Evolutionary conservation across 202 grass and related monocot species (phyloP).

Genomic region (Carex arenaria): DNA sequence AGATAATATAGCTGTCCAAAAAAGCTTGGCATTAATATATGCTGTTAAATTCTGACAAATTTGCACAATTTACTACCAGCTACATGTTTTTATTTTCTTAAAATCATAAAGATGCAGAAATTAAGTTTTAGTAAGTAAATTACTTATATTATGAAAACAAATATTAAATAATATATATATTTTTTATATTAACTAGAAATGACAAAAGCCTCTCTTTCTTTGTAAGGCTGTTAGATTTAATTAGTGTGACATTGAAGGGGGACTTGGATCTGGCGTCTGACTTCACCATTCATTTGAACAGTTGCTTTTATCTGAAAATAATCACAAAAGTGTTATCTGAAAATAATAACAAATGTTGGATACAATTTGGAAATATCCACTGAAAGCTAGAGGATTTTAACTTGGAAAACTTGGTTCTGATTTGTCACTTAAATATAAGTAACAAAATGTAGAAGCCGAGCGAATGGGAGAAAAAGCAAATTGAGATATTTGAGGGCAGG

Average conservation of each 20-base stretch:
- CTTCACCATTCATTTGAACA: not conserved
- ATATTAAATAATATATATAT: not conserved
- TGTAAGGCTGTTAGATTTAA: not conserved
- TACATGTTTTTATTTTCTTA: not conserved
- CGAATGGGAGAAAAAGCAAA: conserved; percentile 4
- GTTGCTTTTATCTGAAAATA: not conserved
- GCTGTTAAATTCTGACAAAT: not conserved
- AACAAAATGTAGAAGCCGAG: conserved; percentile 16
- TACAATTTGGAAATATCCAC: not conserved
- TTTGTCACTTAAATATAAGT: not conserved
- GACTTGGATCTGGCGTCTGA: not conserved
- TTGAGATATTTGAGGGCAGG: not conserved
- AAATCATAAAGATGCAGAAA: not conserved
- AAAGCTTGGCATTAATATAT: too few species aligned
- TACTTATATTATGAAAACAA: not conserved
- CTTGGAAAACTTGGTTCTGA: not conserved
- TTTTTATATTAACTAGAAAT: not conserved
- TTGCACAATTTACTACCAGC: not conserved
- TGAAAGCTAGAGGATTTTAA: not conserved
- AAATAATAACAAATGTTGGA: not conserved
- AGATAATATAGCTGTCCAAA: not conserved
- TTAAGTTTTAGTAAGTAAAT: not conserved
- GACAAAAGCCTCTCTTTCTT: not conserved
- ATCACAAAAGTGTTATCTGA: not conserved
- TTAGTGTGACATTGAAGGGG: not conserved